Evolutionary conservation across 176 grass and related monocot genomes (phyloP).

Genomic region (Aegilops speltoides): DNA sequence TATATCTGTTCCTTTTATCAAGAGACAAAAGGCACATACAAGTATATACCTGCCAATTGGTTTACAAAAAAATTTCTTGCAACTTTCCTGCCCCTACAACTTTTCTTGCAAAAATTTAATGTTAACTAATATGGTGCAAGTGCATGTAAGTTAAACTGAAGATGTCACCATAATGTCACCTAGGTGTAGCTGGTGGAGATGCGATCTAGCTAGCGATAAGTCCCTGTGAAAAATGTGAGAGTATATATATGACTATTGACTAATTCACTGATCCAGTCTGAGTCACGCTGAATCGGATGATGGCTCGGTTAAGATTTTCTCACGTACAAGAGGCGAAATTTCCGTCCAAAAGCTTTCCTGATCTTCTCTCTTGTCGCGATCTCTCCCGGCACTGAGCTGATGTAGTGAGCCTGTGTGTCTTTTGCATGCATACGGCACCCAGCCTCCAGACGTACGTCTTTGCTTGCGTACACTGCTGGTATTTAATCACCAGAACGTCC

Average conservation of each 20-base stretch:
- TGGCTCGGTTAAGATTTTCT: neutral
- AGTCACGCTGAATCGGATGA: conserved; percentile 7
- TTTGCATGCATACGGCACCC: neutral
- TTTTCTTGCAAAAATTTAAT: no score
- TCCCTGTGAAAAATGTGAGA: neutral
- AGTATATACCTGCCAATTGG: no score
- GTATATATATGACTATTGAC: neutral
- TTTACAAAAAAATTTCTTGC: no score
- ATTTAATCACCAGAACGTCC: neutral
- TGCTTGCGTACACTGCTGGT: neutral
- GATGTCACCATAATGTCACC: neutral
- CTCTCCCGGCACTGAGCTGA: neutral
- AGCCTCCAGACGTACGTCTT: neutral
- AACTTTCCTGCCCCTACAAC: no score
- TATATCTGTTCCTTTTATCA: no score
- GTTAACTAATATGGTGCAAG: neutral
- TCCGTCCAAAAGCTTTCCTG: neutral
- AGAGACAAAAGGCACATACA: no score
- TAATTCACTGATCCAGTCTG: neutral
- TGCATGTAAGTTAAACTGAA: neutral
- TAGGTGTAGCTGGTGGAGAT: neutral
- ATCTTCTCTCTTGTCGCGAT: neutral
- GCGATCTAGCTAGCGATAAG: neutral
- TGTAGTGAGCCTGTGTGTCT: neutral
- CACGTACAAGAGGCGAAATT: neutral